Conservation (phyloP, 2,329 filamentous ascomycete genomes). For the Cercospora beticola region DNA sequence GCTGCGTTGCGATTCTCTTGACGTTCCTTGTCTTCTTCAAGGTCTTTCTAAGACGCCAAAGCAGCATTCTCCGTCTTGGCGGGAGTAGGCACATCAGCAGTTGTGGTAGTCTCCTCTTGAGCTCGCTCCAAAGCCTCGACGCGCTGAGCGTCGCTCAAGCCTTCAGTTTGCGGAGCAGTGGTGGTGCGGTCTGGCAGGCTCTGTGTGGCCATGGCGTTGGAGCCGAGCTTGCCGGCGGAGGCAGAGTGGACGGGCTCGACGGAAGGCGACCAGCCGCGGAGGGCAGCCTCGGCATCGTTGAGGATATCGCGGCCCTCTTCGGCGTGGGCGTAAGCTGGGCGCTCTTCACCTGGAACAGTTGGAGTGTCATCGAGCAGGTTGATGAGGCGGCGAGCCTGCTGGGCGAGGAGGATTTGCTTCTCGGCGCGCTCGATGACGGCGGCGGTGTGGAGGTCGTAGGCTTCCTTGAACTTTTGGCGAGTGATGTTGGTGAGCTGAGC, state of each 20-base stretch:
- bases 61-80: conserved; percentile 24
- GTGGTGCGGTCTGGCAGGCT: conserved; percentile 13
- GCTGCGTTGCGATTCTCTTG: conserved; percentile 5
- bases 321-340: conserved; percentile 64
- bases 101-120: conserved; percentile 25
- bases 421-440: conserved; percentile 94
- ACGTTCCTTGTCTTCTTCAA: conserved; percentile 9
- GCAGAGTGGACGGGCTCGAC: conserved; percentile 54
- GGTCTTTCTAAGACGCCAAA: conserved; percentile 24
- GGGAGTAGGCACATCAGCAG: conserved; percentile 13
- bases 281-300: conserved; percentile 87
- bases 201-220: conserved; percentile 43
- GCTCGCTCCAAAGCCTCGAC: conserved; percentile 27
- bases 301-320: conserved; percentile 77
- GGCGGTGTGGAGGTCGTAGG: conserved; percentile 82
- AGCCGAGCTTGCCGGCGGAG: conserved; percentile 50
- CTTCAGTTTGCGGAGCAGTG: conserved; percentile 3
- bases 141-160: conserved; percentile 24
- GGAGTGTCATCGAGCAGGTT: conserved; percentile 86
- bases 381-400: conserved; percentile 81
- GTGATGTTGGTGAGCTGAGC: conserved; percentile 95
- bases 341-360: conserved; percentile 79
- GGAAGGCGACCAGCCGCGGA: conserved; percentile 68
- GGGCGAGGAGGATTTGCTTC: conserved; percentile 92
- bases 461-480: conserved; percentile 92